Conservation (phyloP, 305 asterid genomes). For the Fraxinus dipetala region DNA sequence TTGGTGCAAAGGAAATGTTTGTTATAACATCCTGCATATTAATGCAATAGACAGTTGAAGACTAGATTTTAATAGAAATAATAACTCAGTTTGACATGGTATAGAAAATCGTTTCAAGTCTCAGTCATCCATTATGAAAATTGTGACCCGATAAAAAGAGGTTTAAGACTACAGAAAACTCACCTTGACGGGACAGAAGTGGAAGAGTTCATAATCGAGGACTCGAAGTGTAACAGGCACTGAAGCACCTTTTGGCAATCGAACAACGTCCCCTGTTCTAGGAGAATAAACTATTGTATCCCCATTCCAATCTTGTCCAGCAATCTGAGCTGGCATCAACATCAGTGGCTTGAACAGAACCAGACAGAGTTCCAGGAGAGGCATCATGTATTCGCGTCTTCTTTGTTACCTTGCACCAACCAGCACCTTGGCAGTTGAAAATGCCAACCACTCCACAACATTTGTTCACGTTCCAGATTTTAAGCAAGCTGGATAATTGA, state of each 20-base stretch:
- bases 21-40: conserved; percentile 30
- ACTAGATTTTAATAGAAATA: background rate
- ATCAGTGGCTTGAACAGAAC: conserved; percentile 38
- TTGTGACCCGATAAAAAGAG: background rate
- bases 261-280: conserved; percentile 38
- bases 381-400: conserved; percentile 42
- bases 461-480: conserved; percentile 47
- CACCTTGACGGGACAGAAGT: conserved; percentile 49
- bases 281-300: conserved; percentile 38
- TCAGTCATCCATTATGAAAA: background rate
- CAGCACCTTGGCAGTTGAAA: conserved; percentile 59
- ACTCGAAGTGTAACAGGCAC: conserved; percentile 44
- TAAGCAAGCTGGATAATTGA: conserved; percentile 40
- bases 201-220: conserved; percentile 49
- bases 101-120: background rate
- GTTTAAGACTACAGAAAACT: background rate
- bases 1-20: conserved; percentile 39
- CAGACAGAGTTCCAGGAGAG: conserved; percentile 43
- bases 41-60: background rate
- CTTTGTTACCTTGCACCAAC: conserved; percentile 48
- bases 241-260: conserved; percentile 43
- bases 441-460: conserved; percentile 50
- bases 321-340: conserved; percentile 35
- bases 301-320: conserved; percentile 41
- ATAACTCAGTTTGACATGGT: background rate